These are phyloP conservation scores for Ilyonectria sp. DNA, from an alignment of 2,329 filamentous ascomycete genomes.

Conservation along the genomic window DNA sequence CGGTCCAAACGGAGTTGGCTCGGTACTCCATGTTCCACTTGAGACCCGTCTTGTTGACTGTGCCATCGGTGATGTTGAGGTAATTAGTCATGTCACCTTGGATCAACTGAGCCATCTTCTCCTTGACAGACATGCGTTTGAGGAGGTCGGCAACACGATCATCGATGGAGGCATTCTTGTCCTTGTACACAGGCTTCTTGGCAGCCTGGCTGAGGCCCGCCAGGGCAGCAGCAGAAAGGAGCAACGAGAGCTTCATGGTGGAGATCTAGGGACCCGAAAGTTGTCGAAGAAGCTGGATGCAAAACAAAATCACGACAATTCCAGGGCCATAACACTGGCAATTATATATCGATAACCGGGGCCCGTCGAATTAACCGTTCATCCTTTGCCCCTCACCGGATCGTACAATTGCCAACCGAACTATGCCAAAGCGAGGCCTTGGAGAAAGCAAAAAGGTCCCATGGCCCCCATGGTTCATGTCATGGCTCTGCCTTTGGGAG, in stretches of 20 bases:
- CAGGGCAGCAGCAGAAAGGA: slow-evolving; percentile 43
- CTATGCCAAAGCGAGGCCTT: slow-evolving; percentile 18
- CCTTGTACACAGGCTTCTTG: slow-evolving; percentile 70
- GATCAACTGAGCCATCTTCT: slow-evolving; percentile 79
- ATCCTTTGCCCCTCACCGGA: slow-evolving; percentile 27
- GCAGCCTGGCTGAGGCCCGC: slow-evolving; percentile 45
- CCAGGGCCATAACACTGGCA: slow-evolving; percentile 7
- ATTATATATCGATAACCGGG: slow-evolving; percentile 24
- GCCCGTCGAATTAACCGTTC: slow-evolving; percentile 40
- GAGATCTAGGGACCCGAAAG: slow-evolving; percentile 19
- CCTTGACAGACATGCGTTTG: slow-evolving; percentile 80
- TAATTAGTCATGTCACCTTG: slow-evolving; percentile 82
- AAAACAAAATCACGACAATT: background rate
- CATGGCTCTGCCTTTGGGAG: slow-evolving; percentile 28
- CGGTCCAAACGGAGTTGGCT: slow-evolving; percentile 81
- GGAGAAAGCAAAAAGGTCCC: slow-evolving; percentile 18
- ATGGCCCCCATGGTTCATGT: slow-evolving; percentile 22
- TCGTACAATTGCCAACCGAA: slow-evolving; percentile 25
- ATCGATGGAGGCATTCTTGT: slow-evolving; percentile 73
- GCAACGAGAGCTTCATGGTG: slow-evolving; percentile 51
- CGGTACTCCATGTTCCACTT: slow-evolving; percentile 76
- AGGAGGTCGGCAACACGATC: slow-evolving; percentile 78
- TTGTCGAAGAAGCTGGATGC: slow-evolving; percentile 21
- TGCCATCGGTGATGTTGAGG: slow-evolving; percentile 77
- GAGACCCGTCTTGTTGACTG: slow-evolving; percentile 78